Evolutionary conservation across 106 monocot genomes (phyloP).

Genomic region (Platanthera zijinensis): DNA sequence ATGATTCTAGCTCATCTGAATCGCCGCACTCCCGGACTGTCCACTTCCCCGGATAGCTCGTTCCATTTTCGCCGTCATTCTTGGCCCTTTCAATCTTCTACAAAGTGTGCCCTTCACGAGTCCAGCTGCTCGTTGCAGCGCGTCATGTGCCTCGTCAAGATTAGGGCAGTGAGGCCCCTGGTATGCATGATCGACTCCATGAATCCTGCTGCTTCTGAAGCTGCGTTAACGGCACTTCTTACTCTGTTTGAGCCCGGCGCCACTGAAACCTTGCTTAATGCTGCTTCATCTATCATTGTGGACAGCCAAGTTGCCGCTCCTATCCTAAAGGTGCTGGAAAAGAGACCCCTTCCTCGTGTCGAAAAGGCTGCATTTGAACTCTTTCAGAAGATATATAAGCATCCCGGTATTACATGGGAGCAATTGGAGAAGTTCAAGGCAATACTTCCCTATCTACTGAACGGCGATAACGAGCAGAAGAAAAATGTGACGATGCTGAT

Average conservation of each 20-base stretch:
- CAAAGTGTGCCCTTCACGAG: constrained; percentile 3
- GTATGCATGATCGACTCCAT: background rate
- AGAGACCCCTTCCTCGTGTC: background rate
- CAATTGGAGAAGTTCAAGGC: background rate
- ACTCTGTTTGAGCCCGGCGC: background rate
- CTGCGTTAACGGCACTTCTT: constrained; percentile 7
- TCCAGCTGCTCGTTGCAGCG: constrained; percentile 2
- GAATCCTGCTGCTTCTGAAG: constrained; percentile 1
- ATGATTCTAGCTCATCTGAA: constrained; percentile 6
- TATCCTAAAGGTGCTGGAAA: constrained; percentile 12
- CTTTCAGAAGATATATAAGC: background rate
- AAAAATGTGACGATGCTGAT: background rate
- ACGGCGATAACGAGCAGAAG: background rate
- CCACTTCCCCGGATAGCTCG: too few species aligned
- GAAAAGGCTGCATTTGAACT: constrained; percentile 6
- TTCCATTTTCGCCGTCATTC: background rate
- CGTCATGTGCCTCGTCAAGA: constrained; percentile 10
- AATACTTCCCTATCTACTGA: background rate
- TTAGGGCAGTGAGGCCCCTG: constrained; percentile 10
- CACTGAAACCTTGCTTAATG: background rate
- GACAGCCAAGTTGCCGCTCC: constrained; percentile 2
- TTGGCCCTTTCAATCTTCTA: background rate
- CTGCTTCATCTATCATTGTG: background rate
- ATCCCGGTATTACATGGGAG: background rate
- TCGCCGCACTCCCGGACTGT: background rate